Conservation (phyloP, 2,329 filamentous ascomycete species). For the Fusarium sp. region DNA sequence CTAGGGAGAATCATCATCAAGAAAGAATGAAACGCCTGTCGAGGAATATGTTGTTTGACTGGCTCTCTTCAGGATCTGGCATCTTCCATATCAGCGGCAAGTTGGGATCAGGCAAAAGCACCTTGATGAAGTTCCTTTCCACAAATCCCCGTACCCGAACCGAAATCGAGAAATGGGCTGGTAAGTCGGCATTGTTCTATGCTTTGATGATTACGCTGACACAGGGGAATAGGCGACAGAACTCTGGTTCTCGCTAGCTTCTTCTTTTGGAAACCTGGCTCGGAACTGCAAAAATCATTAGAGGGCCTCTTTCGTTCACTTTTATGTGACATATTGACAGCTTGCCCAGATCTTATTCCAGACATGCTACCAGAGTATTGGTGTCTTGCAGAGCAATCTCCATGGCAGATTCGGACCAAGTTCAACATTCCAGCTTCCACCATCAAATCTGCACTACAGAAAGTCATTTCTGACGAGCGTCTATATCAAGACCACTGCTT, state of each 20-base stretch:
- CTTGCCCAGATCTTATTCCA: background rate
- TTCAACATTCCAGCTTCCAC: background rate
- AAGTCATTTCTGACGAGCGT: background rate
- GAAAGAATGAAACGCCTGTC: background rate
- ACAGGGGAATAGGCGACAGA: background rate
- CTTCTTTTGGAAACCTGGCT: constrained; percentile 9
- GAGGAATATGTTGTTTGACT: background rate
- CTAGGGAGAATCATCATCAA: background rate
- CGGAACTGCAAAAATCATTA: background rate
- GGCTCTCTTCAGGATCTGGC: background rate
- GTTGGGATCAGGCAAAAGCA: constrained; percentile 30
- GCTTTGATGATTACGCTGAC: background rate
- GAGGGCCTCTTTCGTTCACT: background rate
- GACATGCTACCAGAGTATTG: background rate
- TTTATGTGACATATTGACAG: background rate
- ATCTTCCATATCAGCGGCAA: constrained; percentile 19
- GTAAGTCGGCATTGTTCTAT: background rate
- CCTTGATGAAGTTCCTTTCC: constrained; percentile 11
- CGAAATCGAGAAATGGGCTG: background rate
- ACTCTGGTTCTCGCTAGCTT: background rate
- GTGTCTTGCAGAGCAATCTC: background rate
- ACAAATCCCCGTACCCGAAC: background rate
- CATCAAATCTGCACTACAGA: background rate
- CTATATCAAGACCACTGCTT: background rate
- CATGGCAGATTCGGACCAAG: background rate